Evolutionary conservation across 352 stramenopile genomes (phyloP).

Genomic region (Pythium guiyangense): DNA sequence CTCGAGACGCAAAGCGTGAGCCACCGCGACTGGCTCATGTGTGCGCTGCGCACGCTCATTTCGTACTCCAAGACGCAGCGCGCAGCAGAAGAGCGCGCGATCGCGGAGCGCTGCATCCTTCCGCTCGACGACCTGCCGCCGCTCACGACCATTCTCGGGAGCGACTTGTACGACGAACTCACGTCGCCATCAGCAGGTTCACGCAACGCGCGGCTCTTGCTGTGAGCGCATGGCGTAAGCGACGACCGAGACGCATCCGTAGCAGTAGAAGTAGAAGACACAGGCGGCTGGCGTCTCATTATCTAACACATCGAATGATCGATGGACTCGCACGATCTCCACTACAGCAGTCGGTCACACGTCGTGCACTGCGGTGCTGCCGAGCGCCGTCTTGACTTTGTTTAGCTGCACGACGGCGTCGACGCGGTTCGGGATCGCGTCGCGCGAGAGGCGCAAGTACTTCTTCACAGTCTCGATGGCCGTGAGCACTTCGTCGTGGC

Average conservation of each 20-base stretch:
- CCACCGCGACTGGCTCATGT: slow-evolving; percentile 82
- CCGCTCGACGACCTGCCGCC: slow-evolving; percentile 25
- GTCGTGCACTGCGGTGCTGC: slow-evolving; percentile 24
- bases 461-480: slow-evolving; percentile 67
- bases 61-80: slow-evolving; percentile 70
- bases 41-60: slow-evolving; percentile 68
- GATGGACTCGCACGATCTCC: neutral
- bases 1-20: slow-evolving; percentile 70
- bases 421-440: slow-evolving; percentile 45
- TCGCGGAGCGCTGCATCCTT: slow-evolving; percentile 52
- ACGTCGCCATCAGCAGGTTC: slow-evolving; percentile 1
- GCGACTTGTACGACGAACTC: neutral
- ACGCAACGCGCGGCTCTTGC: neutral
- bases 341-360: slow-evolving; percentile 9
- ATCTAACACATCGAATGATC: neutral
- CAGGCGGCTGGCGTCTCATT: neutral
- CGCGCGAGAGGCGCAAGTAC: slow-evolving; percentile 60
- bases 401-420: slow-evolving; percentile 72
- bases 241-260: no score
- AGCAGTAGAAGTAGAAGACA: neutral
- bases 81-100: slow-evolving; percentile 68
- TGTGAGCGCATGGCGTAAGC: neutral
- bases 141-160: neutral
- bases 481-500: slow-evolving; percentile 46
- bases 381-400: slow-evolving; percentile 52